phyloP scores from a whole-genome alignment of 176 grass and related monocot genomes.

The Secale cereale region DNA sequence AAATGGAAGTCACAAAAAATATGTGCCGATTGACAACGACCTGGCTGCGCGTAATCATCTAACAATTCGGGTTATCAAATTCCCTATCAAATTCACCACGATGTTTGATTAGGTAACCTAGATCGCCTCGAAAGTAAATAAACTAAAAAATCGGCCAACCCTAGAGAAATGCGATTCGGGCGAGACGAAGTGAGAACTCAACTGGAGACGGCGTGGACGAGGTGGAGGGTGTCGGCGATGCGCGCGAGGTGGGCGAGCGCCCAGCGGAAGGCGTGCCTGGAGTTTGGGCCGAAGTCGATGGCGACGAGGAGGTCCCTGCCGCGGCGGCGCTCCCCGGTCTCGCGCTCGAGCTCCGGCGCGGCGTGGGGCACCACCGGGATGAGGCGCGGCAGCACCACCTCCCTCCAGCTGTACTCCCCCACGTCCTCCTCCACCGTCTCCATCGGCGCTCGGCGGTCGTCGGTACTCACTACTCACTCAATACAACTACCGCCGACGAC shows the following conservation, averaged over 20 bases:
- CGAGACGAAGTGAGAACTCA: background rate
- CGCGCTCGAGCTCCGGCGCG: slow-evolving; percentile 70
- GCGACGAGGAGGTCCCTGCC: slow-evolving; percentile 79
- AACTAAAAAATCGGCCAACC: background rate
- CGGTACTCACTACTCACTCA: too few relatives aligned
- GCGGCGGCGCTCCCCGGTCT: slow-evolving; percentile 73
- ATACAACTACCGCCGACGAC: background rate
- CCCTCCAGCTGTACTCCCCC: slow-evolving; percentile 85
- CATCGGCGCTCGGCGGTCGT: slow-evolving; percentile 12
- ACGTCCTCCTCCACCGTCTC: slow-evolving; percentile 67
- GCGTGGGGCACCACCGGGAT: slow-evolving; percentile 49
- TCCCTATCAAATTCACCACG: background rate
- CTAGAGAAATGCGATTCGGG: background rate
- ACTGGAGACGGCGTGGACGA: slow-evolving; percentile 80
- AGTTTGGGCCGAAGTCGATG: slow-evolving; percentile 83
- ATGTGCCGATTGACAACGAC: background rate
- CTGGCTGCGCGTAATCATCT: background rate
- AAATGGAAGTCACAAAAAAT: background rate
- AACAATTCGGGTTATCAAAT: background rate
- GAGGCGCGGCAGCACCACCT: slow-evolving; percentile 72
- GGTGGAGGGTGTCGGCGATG: slow-evolving; percentile 81
- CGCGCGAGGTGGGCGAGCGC: slow-evolving; percentile 70
- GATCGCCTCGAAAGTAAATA: background rate
- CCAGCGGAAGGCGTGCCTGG: slow-evolving; percentile 90
- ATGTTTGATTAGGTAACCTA: background rate